A percentile compares a stretch with the other conserved stretches of the same genome.
Conservation (phyloP, 2,329 filamentous ascomycete species). For the Cladosporium sp. region DNA sequence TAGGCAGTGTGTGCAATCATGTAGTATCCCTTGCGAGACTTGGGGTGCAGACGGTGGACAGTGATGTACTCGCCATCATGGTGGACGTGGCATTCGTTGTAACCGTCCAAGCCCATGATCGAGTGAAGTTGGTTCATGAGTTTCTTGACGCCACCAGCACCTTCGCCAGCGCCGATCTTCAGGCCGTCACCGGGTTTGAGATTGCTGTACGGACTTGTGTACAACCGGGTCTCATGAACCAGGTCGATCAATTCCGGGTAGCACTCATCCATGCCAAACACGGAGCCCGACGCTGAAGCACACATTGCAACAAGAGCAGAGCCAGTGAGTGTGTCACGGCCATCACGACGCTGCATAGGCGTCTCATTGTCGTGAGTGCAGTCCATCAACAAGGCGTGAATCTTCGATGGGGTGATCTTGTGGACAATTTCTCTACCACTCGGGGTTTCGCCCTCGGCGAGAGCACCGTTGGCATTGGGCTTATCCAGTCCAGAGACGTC, state of each 20-base stretch:
- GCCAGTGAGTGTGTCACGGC: constrained; percentile 88
- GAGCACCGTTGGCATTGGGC: constrained; percentile 22
- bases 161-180: constrained; percentile 66
- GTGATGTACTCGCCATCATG: constrained; percentile 96
- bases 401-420: constrained; percentile 78
- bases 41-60: constrained; percentile 88
- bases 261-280: constrained; percentile 97
- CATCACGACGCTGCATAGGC: constrained; percentile 90
- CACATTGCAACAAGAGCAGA: constrained; percentile 96
- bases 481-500: constrained; percentile 65
- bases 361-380: constrained; percentile 98
- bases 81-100: constrained; percentile 92
- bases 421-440: constrained; percentile 63
- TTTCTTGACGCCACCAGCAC: constrained; percentile 88
- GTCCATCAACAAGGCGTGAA: constrained; percentile 97
- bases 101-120: constrained; percentile 91
- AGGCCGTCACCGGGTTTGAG: constrained; percentile 41
- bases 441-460: constrained; percentile 29
- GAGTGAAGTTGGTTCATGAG: constrained; percentile 92
- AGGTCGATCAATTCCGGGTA: constrained; percentile 92
- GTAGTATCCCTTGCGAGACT: constrained; percentile 89
- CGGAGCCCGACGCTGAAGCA: constrained; percentile 86
- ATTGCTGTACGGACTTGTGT: constrained; percentile 71
- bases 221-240: constrained; percentile 80
- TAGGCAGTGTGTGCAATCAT: constrained; percentile 95